A percentile compares a stretch with the other conserved stretches of the same genome.
phyloP scores from a whole-genome alignment of 2,329 filamentous ascomycete genomes.

The Colletotrichum sp. region DNA sequence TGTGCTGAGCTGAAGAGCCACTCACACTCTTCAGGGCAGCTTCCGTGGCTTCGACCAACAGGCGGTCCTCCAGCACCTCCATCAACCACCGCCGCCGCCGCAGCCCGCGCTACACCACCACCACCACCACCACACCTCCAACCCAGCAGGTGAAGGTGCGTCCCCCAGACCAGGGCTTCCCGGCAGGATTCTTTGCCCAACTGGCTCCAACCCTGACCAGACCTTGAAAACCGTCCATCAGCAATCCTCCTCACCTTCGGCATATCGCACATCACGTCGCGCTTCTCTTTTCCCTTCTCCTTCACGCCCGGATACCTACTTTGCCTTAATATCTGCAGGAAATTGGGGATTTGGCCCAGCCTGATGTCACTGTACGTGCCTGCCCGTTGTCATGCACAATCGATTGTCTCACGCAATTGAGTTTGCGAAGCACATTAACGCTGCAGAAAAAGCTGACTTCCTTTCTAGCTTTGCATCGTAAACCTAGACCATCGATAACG shows the following conservation, averaged over 20 bases:
- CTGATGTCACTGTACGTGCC: conserved; percentile 20
- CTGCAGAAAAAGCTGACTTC: neutral
- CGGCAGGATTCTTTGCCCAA: conserved; percentile 3
- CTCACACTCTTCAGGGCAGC: neutral
- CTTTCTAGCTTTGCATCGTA: conserved; percentile 14
- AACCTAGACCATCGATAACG: neutral
- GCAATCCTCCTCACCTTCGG: conserved; percentile 10
- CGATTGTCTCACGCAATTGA: conserved; percentile 2
- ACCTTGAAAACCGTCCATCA: conserved; percentile 4
- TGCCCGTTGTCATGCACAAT: neutral
- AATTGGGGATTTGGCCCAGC: neutral
- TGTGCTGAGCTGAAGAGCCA: neutral
- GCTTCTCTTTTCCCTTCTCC: neutral
- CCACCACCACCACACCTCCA: neutral
- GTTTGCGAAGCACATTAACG: neutral
- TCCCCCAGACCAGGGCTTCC: conserved; percentile 15
- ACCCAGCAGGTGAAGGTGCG: neutral
- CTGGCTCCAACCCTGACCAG: conserved; percentile 16
- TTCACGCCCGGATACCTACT: conserved; percentile 1
- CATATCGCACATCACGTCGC: conserved; percentile 13
- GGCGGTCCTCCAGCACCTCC: neutral
- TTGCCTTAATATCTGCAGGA: conserved; percentile 5
- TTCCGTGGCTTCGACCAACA: conserved; percentile 1
- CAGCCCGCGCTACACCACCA: neutral
- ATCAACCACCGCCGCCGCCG: neutral